Evolutionary conservation across 306 rosid genomes (phyloP).

Genomic region (Cicer yamashitae): DNA sequence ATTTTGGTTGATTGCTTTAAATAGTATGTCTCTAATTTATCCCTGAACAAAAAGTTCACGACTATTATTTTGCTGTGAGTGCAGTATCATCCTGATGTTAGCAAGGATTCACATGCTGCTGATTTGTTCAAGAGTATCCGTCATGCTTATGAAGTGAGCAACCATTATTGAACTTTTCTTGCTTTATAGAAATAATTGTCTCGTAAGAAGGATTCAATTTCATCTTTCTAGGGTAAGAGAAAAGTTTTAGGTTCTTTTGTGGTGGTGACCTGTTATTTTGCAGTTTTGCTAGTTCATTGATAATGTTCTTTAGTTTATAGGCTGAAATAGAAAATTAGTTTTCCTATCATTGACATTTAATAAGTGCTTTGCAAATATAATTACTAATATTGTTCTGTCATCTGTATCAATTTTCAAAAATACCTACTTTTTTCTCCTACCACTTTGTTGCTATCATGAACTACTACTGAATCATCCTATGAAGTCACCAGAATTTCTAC

Average conservation of each 20-base stretch:
- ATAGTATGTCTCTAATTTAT: not conserved
- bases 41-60: not conserved
- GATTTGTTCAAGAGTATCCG: slow-evolving; percentile 79
- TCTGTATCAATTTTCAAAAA: slow-evolving; percentile 24
- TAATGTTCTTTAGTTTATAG: not conserved
- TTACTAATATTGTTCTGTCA: not conserved
- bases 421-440: not conserved
- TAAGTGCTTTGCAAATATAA: slow-evolving; percentile 10
- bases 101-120: slow-evolving; percentile 75
- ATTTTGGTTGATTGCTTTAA: slow-evolving; percentile 8
- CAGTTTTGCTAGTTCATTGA: slow-evolving; percentile 27
- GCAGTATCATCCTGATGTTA: slow-evolving; percentile 96
- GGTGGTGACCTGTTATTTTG: slow-evolving; percentile 22
- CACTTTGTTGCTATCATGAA: slow-evolving; percentile 2
- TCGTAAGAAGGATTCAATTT: slow-evolving; percentile 14
- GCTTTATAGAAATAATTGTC: slow-evolving; percentile 34
- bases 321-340: not conserved
- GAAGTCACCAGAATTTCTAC: slow-evolving; percentile 15
- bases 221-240: slow-evolving; percentile 29
- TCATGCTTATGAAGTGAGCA: slow-evolving; percentile 79
- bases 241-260: slow-evolving; percentile 13
- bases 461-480: not conserved
- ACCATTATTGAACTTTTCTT: slow-evolving; percentile 33
- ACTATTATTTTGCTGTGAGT: slow-evolving; percentile 37
- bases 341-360: slow-evolving; percentile 19